Conservation (phyloP, 2,329 filamentous ascomycete genomes). For the Beauveria scarabaeidicola region DNA sequence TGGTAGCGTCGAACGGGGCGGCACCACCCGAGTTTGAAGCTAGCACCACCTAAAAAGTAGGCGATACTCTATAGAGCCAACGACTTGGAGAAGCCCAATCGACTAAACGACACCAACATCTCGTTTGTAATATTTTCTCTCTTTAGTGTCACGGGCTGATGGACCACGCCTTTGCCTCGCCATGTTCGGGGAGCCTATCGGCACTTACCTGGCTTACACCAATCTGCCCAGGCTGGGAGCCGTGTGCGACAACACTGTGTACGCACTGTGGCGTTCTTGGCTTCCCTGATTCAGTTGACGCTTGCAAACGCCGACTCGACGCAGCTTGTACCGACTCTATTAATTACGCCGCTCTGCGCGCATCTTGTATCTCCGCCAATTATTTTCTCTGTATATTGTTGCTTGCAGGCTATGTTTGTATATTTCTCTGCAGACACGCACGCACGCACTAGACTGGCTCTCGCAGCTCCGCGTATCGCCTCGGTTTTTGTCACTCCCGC, state of each 20-base stretch:
- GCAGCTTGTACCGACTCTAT: neutral
- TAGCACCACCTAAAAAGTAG: neutral
- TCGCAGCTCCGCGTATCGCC: neutral
- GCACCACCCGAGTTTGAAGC: neutral
- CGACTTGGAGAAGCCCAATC: neutral
- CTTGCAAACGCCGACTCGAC: neutral
- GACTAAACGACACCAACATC: neutral
- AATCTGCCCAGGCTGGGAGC: neutral
- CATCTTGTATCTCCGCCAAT: neutral
- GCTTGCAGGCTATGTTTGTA: neutral
- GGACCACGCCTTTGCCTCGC: neutral
- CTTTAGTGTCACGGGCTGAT: neutral
- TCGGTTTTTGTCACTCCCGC: neutral
- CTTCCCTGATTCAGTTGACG: neutral
- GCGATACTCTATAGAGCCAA: neutral
- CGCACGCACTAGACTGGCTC: neutral
- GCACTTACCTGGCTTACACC: conserved; percentile 2
- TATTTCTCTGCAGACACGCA: neutral
- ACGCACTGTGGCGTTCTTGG: neutral
- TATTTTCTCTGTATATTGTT: neutral
- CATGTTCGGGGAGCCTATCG: neutral
- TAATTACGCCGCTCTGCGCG: neutral
- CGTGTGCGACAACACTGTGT: neutral
- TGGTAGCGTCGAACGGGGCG: neutral
- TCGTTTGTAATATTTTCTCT: neutral